Evolutionary conservation across 805 yeast species (phyloP).

Genomic region (Candida morakotiae): DNA sequence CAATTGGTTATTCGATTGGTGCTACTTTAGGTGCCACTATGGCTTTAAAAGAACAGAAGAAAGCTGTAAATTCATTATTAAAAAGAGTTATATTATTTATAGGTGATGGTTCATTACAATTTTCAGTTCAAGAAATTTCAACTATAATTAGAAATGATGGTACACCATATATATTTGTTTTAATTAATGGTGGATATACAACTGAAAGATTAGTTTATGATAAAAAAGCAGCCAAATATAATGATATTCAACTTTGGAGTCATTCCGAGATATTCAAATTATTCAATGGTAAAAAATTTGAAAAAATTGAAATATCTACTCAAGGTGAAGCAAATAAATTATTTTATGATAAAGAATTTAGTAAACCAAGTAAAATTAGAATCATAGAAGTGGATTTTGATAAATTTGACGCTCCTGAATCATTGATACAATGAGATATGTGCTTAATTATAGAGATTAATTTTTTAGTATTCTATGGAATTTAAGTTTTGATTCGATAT

Average conservation of each 20-base stretch:
- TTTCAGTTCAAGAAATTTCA: conserved; percentile 70
- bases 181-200: conserved; percentile 73
- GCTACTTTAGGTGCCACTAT: conserved; percentile 65
- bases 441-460: too few relatives aligned
- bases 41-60: conserved; percentile 53
- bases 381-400: conserved; percentile 65
- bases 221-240: conserved; percentile 52
- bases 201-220: conserved; percentile 75
- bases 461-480: too few relatives aligned
- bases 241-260: conserved; percentile 67
- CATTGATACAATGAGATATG: conserved; percentile 39
- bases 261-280: conserved; percentile 53
- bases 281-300: conserved; percentile 58
- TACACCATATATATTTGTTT: conserved; percentile 63
- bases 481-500: too few relatives aligned
- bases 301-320: conserved; percentile 50
- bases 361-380: conserved; percentile 56
- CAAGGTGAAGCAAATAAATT: conserved; percentile 56
- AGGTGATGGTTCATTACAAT: conserved; percentile 75
- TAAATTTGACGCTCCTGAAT: conserved; percentile 65
- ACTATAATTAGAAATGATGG: conserved; percentile 65
- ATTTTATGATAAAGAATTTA: conserved; percentile 44
- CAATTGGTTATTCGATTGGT: conserved; percentile 69
- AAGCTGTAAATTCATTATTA: background rate
- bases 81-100: conserved; percentile 59